Base-by-base conservation (phyloP, 106 monocot genomes). In the Apostasia shenzhenica region DNA sequence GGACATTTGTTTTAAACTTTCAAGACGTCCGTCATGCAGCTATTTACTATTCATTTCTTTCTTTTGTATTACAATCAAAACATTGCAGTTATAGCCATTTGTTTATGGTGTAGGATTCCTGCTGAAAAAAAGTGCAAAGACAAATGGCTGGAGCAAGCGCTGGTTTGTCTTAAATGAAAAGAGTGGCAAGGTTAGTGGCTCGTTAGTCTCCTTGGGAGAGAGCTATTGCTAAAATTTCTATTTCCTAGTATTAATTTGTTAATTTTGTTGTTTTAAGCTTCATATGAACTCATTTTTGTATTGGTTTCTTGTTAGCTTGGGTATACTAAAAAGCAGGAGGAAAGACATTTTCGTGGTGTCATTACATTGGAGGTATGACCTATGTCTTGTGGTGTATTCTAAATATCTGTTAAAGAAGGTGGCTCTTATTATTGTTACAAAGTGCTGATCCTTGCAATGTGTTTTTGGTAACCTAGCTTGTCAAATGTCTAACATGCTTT, bases 111-210 rank as follows among this genome's bases (percentile, higher is more conserved):
- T 68, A 89, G 89, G 89, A 45, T 85, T 76, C 66, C 61, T 95
- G 41, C 73, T 86, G 58, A 95, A 95, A 70, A 95, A 81, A 75
- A 95, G 95, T 84, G 82, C 86, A 63, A 95, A 95, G 72, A 73
- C 91, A 66, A 95, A 84, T 79, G 82, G 82, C 43, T 95, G 95
- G 95, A 92, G 77, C 70, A 92, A 75, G 71, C 64, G 89, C 45
- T 95, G 95, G 95, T 95, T 95, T 82, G 95, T 95, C 69, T 75
- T 95, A 54, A 95, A 95, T 79, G 95, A 92, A 72, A 95, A 95
- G 68, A 92, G 74, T 73, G 91, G 95, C 77, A 95, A 95, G 86
- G 95, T 95, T 11, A 41, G 84, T 58, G 14, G 39, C 61, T 47
- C 51, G n/a, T 12, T 59, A 62, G 67, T 66, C 13, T 37, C 4